These are phyloP conservation scores for Heliamphora exappendiculata DNA, from an alignment of 148 eudicot genomes.

Conservation along the genomic window DNA sequence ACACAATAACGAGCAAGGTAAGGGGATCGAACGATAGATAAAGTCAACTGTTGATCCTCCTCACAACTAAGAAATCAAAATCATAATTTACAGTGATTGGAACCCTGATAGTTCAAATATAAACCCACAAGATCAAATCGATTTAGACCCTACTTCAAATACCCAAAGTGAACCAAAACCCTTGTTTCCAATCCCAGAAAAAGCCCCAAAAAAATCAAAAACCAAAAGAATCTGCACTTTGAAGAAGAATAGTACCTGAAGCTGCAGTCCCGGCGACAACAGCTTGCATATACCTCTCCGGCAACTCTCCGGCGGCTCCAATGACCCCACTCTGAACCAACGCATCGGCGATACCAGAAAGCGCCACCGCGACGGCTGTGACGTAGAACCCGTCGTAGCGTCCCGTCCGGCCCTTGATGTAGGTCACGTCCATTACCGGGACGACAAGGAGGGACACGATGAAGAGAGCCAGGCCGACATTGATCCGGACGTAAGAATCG, in stretches of 20 bases:
- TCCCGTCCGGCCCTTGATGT: constrained; percentile 50
- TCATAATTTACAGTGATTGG: neutral
- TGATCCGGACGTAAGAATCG: constrained; percentile 30
- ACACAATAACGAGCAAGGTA: no score
- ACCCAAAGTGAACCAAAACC: neutral
- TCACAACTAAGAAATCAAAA: neutral
- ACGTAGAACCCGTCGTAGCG: constrained; percentile 52
- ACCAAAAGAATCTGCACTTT: constrained; percentile 27
- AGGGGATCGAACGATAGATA: no score
- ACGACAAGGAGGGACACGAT: constrained; percentile 44
- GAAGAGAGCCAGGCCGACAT: constrained; percentile 53
- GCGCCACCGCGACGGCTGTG: constrained; percentile 46
- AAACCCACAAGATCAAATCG: neutral
- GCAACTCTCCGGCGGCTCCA: constrained; percentile 79
- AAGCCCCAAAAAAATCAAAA: constrained; percentile 14
- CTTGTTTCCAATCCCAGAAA: neutral
- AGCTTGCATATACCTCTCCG: constrained; percentile 78
- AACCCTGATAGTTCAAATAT: neutral
- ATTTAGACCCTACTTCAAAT: neutral
- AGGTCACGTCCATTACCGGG: constrained; percentile 49
- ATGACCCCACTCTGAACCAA: constrained; percentile 72
- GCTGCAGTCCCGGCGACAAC: constrained; percentile 75
- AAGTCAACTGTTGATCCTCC: no score
- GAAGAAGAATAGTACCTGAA: neutral
- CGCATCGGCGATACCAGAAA: constrained; percentile 65